Evolutionary conservation across 2,329 filamentous ascomycete species (phyloP).

Genomic region (Stenocarpella maydis): DNA sequence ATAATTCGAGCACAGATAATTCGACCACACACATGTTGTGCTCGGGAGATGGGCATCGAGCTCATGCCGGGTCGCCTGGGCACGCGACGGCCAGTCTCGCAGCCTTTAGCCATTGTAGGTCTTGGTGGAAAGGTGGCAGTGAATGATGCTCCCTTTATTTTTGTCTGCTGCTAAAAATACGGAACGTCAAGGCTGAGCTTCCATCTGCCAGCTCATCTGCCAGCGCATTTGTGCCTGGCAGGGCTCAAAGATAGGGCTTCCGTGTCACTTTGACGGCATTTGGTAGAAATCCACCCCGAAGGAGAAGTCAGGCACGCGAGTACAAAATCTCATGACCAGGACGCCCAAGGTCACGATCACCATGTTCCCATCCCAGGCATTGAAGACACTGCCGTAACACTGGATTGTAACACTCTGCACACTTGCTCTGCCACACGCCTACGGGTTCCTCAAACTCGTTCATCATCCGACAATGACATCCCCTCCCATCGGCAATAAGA

Average conservation of each 20-base stretch:
- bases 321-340: slow-evolving; percentile 11
- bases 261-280: neutral
- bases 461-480: neutral
- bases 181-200: slow-evolving; percentile 21
- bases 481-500: neutral
- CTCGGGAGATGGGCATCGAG: neutral
- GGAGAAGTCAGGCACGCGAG: slow-evolving; percentile 9
- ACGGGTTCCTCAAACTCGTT: neutral
- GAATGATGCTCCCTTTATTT: neutral
- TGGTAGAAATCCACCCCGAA: neutral
- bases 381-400: neutral
- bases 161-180: slow-evolving; percentile 5
- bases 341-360: neutral
- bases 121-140: slow-evolving; percentile 11
- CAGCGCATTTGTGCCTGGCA: slow-evolving; percentile 1
- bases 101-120: neutral
- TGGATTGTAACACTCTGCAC: neutral
- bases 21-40: neutral
- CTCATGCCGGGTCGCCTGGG: neutral
- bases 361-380: neutral
- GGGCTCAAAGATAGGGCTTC: slow-evolving; percentile 7
- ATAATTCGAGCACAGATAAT: neutral
- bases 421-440: neutral
- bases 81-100: neutral
- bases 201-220: slow-evolving; percentile 8